Evolutionary conservation across 192 early-diverging fungal genomes (phyloP).

Genomic region (Phlyctochytrium arcticum): DNA sequence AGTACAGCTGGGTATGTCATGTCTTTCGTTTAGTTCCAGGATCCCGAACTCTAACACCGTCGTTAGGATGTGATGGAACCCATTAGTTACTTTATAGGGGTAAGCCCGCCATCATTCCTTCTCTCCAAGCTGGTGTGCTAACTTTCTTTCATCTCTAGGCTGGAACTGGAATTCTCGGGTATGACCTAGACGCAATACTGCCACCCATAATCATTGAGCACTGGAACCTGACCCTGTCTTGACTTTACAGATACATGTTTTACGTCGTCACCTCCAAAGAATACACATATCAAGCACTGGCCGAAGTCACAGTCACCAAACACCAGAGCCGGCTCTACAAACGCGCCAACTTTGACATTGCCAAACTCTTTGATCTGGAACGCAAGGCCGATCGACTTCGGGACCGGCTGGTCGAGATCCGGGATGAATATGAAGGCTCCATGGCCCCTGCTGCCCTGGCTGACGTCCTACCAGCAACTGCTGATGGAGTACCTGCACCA

Average conservation of each 20-base stretch:
- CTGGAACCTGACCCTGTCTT: neutral
- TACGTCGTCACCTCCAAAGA: slow-evolving; percentile 28
- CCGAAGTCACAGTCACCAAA: slow-evolving; percentile 23
- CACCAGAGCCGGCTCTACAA: slow-evolving; percentile 22
- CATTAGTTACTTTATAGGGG: slow-evolving; percentile 25
- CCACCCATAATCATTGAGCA: neutral
- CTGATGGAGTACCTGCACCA: no score
- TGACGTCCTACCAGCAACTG: no score
- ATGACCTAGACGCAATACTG: neutral
- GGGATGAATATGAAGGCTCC: slow-evolving; percentile 10
- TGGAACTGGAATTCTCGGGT: slow-evolving; percentile 35
- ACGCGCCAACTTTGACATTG: slow-evolving; percentile 15
- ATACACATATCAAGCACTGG: slow-evolving; percentile 29
- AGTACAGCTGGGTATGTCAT: slow-evolving; percentile 24
- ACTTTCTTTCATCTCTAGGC: neutral
- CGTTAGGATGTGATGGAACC: slow-evolving; percentile 30
- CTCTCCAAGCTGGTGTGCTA: no score
- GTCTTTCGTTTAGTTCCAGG: neutral
- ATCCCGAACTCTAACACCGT: neutral
- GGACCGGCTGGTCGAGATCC: neutral
- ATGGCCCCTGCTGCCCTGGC: no score
- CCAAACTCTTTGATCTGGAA: slow-evolving; percentile 10
- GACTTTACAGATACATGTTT: slow-evolving; percentile 23
- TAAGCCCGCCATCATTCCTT: slow-evolving; percentile 1
- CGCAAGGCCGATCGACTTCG: slow-evolving; percentile 4